Base-by-base conservation (phyloP, 768 basidiomycete species). In the Tremella yokohamensis region DNA sequence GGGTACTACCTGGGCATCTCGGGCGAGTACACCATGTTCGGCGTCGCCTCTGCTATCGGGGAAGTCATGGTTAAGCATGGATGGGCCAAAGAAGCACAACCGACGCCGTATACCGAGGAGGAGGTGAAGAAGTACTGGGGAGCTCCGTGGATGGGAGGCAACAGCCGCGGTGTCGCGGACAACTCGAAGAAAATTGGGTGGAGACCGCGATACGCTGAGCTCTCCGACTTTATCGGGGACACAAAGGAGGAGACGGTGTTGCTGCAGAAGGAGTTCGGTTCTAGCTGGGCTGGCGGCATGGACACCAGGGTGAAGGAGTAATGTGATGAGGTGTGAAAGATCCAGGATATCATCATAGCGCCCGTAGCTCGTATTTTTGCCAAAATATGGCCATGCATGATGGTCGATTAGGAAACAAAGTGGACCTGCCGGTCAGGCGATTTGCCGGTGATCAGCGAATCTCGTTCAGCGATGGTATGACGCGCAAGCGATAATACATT, bases 71-170 rank as follows among this genome's bases (percentile, higher is more conserved):
- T 69, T 45, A 61, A 67, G 38, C 57, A 62, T 40, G 60, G 63
- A 9, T 63, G 61, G 20, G 49, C 56, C 1, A 39, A 65, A 16
- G 22, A 55, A 4, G 56, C 67, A 26, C 63, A 66, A 49, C 68
- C 75, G 6, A 68, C 69, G 1, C 55, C 71, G 0, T 65, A 73
- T 45, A 65, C 65, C 2, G 42, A 63, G 11, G 73, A 71, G 16
- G 75, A 76, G 53, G 54, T 76, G 11, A 48, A 76, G 49, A 76
- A 70, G 57, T 76, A 76, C 54, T 57, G 52, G 25, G 74, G 74
- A 16, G 45, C 29, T 2, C 50, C 40, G 11, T 68, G 58, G 38
- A 58, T 62, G 56, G 75, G 75, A 0, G 61, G 58, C 22, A 76
- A 76, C 60, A 65, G 66, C 15, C 49, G 73, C 45, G 62, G 57